phyloP scores from a whole-genome alignment of 192 early-diverging fungal genomes.

The Podila epigama region DNA sequence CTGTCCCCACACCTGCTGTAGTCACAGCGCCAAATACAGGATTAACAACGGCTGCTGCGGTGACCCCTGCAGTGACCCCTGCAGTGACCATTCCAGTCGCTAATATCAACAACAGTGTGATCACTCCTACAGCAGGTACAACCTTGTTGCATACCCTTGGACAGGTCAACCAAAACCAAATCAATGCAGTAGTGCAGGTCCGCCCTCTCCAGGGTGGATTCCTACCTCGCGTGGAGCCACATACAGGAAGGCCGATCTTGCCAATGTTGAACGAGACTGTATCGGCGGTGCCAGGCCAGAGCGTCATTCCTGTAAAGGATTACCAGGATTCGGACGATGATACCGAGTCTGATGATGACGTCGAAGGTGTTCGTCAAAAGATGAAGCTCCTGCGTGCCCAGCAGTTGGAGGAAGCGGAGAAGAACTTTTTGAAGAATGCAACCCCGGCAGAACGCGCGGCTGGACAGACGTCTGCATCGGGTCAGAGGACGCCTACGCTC shows the following conservation, averaged over 20 bases:
- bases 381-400: conserved; percentile 57
- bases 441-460: neutral
- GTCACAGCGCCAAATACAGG: neutral
- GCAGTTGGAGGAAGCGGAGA: conserved; percentile 40
- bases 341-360: conserved; percentile 63
- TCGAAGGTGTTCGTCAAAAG: conserved; percentile 55
- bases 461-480: conserved; percentile 2
- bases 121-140: conserved; percentile 2
- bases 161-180: conserved; percentile 24
- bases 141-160: conserved; percentile 29
- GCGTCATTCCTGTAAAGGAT: conserved; percentile 43
- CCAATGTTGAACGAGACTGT: conserved; percentile 50
- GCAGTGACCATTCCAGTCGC: conserved; percentile 11
- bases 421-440: conserved; percentile 28
- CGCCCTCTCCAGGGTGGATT: conserved; percentile 48
- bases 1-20: neutral
- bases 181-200: conserved; percentile 20
- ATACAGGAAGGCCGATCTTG: conserved; percentile 43
- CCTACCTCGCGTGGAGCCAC: conserved; percentile 35
- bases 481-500: conserved; percentile 11
- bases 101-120: conserved; percentile 11
- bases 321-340: conserved; percentile 54
- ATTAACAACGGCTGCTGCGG: neutral
- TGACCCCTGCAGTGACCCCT: neutral
- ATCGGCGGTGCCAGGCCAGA: conserved; percentile 46